Conservation (phyloP, 177 flowering plant species). For the Vitis hybrid region DNA sequence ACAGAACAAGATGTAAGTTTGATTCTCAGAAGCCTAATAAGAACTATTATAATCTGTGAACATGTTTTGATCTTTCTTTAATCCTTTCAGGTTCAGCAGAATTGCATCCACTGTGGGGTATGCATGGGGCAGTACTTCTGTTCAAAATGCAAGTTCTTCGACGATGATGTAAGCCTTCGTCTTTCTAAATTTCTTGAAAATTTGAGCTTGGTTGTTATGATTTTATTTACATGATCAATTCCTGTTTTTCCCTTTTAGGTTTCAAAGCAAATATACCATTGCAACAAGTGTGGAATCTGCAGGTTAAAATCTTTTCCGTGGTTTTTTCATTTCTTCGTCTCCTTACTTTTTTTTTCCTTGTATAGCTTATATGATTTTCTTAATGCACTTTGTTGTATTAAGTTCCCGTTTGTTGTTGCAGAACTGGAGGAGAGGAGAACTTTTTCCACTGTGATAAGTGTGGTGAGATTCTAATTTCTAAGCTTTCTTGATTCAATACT, state of each 20-base stretch:
- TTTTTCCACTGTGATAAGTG: constrained; percentile 81
- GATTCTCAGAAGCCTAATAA: no score
- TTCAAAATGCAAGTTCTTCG: constrained; percentile 80
- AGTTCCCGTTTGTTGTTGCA: constrained; percentile 17
- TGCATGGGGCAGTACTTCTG: constrained; percentile 90
- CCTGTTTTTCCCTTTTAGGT: constrained; percentile 36
- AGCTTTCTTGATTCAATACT: not conserved
- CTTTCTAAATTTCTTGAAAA: not conserved
- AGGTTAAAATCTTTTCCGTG: constrained; percentile 33
- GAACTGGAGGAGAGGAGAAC: constrained; percentile 87
- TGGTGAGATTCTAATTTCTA: constrained; percentile 35
- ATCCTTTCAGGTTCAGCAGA: constrained; percentile 61
- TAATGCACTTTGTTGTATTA: not conserved
- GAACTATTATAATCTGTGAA: no score
- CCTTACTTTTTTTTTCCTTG: not conserved
- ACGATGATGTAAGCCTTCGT: constrained; percentile 65
- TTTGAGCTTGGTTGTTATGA: not conserved
- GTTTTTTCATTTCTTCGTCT: not conserved
- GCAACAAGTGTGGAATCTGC: constrained; percentile 90
- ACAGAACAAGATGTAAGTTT: constrained; percentile 87
- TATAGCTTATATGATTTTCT: not conserved
- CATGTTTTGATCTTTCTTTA: not conserved
- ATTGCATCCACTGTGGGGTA: constrained; percentile 79
- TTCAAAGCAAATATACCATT: constrained; percentile 86
- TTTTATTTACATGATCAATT: not conserved